Base-by-base conservation (phyloP, 2,329 filamentous ascomycete genomes). In the Alternaria angustiovoidea region DNA sequence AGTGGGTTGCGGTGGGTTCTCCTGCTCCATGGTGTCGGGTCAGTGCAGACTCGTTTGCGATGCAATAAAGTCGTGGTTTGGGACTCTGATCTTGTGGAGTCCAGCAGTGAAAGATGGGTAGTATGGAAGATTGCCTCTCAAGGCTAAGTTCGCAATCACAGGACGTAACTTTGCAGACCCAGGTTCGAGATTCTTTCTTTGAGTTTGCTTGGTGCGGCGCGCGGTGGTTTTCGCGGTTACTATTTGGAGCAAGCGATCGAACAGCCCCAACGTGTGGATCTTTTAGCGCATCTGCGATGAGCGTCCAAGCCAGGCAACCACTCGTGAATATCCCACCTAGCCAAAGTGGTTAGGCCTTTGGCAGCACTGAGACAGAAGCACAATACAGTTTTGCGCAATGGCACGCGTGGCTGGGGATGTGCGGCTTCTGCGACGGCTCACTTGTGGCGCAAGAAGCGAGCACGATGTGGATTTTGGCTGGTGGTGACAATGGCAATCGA, bases 21-120 rank as follows among this genome's bases (percentile, higher is more conserved):
- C 32, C 44, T 61, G 63, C 24, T 64, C 66, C 72, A 73, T 75
- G 54, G 44, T 57, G 59, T 47, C n/a, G 47, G 30, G 32, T 63
- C 43, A 51, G 57, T 36, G 5, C 18, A 32, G 36, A 38, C 0
- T 4, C 20, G 18, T 24, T 49, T 16, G 46, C 46, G 46, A 2
- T 26, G 20, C 9, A 26, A 38, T 34, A 14, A 38, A 49, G 46
- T 38, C 14, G 46, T 38, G 46, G 32, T 0, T 16, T 49, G 16
- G 11, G 46, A 36, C 16, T 34, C 7, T 34, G 30, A 1, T n/a
- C 12, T n/a, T 28, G 32, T 16, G 11, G 32, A n/a, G 30, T 36
- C 30, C 20, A 11, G 46, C 46, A 36, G 46, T 20, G 18, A 24
- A 24, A 36, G 46, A 34, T 7, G 18, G 7, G 46, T 32, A 49